These are phyloP conservation scores for Teratosphaeriaceae sp. DNA, from an alignment of 2,329 filamentous ascomycete genomes.

Conservation along the genomic window DNA sequence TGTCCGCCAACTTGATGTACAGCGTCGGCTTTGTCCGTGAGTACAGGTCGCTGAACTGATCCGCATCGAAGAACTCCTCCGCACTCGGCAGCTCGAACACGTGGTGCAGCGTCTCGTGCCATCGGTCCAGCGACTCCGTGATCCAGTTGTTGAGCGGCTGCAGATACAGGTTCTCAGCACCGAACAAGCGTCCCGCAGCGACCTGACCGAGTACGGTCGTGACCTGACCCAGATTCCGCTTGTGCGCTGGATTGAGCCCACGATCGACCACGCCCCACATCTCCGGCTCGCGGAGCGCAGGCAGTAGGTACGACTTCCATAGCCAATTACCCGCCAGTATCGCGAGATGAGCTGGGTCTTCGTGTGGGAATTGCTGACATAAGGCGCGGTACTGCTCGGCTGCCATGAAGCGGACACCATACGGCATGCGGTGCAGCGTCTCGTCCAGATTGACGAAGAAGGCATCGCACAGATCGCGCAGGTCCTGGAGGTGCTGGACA, in stretches of 20 bases:
- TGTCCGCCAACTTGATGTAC: conserved; percentile 98
- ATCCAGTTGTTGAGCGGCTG: conserved; percentile 93
- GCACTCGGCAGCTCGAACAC: conserved; percentile 76
- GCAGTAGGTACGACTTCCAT: conserved; percentile 90
- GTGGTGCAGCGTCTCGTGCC: conserved; percentile 67
- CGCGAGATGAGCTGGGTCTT: conserved; percentile 69
- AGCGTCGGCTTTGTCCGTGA: conserved; percentile 92
- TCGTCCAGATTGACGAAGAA: conserved; percentile 80
- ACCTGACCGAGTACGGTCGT: conserved; percentile 88
- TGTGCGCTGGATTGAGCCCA: conserved; percentile 81
- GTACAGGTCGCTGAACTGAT: conserved; percentile 97
- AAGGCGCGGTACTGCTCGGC: conserved; percentile 79
- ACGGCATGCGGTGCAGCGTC: conserved; percentile 79
- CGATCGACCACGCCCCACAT: conserved; percentile 90
- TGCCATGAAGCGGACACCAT: conserved; percentile 81
- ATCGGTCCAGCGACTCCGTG: conserved; percentile 71
- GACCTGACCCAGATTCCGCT: conserved; percentile 84
- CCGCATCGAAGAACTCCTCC: conserved; percentile 92
- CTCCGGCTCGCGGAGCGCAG: conserved; percentile 82
- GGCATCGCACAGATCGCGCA: conserved; percentile 90
- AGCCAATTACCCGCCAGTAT: conserved; percentile 86
- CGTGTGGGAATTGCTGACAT: conserved; percentile 68
- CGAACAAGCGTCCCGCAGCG: conserved; percentile 81
- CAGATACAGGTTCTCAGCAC: conserved; percentile 89
- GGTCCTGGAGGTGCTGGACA: conserved; percentile 87